Evolutionary conservation across 345 rosid genomes (phyloP).

Genomic region (Salix udensis): DNA sequence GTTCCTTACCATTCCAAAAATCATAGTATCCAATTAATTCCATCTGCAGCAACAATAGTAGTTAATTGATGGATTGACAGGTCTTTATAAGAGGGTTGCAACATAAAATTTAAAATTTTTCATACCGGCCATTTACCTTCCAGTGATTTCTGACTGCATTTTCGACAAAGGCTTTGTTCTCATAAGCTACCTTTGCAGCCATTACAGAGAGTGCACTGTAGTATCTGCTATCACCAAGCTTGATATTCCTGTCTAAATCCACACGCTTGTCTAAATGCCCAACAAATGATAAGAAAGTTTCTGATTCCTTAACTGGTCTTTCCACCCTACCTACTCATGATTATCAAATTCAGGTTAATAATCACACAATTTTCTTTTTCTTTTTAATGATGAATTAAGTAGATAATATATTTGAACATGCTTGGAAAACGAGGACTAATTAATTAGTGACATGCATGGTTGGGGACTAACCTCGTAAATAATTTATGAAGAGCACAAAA

Average conservation of each 20-base stretch:
- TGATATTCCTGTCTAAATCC: conserved; percentile 17
- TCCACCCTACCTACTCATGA: conserved; percentile 9
- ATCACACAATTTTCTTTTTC: too few species aligned
- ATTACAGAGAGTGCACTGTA: conserved; percentile 19
- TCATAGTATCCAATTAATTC: conserved; percentile 14
- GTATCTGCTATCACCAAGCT: conserved; percentile 17
- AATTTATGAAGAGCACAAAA: conserved; percentile 15
- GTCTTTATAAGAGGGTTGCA: not conserved
- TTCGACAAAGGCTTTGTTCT: conserved; percentile 22
- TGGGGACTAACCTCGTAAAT: conserved; percentile 14
- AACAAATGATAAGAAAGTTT: conserved; percentile 6
- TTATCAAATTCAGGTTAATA: not conserved
- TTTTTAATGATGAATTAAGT: too few species aligned
- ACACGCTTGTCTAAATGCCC: conserved; percentile 24
- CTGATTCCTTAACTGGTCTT: conserved; percentile 14
- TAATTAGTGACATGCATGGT: not conserved
- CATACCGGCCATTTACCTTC: conserved; percentile 13
- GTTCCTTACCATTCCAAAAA: conserved; percentile 25
- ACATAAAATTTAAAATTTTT: not conserved
- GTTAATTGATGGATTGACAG: too few species aligned
- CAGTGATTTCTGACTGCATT: conserved; percentile 16
- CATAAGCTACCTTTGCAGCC: conserved; percentile 26
- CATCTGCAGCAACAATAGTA: conserved; percentile 4
- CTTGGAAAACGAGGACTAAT: too few species aligned
- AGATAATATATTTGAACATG: too few species aligned